These are phyloP conservation scores for Vigna radiata DNA, from an alignment of 306 rosid species.

Conservation along the genomic window DNA sequence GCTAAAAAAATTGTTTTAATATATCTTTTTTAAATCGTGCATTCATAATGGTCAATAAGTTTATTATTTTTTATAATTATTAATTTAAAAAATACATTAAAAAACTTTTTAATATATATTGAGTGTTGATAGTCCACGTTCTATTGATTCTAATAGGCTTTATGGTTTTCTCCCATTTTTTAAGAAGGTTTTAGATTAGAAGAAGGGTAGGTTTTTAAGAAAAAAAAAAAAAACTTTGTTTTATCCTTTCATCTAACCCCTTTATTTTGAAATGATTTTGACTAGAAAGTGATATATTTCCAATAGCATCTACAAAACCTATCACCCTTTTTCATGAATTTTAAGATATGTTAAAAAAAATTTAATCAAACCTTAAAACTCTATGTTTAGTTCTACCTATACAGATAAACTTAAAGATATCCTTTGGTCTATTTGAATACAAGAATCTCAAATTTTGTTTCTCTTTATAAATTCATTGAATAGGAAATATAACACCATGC, in stretches of 20 bases:
- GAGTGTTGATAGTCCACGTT: constrained; percentile 6
- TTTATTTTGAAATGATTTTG: constrained; percentile 6
- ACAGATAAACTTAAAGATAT: background rate
- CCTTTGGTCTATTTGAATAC: background rate
- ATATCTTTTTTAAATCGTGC: too few species aligned
- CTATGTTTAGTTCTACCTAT: too few species aligned
- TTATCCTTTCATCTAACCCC: background rate
- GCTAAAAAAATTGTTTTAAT: background rate
- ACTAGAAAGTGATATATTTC: background rate
- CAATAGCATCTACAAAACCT: background rate
- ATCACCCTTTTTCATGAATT: too few species aligned
- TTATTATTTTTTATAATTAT: background rate
- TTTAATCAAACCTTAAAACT: too few species aligned
- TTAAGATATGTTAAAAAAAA: too few species aligned
- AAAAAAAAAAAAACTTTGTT: background rate
- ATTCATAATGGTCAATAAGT: background rate
- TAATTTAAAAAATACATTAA: background rate
- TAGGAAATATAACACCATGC: background rate
- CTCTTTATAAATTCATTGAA: background rate
- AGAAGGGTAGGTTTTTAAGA: background rate
- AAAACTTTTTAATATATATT: background rate
- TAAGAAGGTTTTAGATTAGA: background rate
- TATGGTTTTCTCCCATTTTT: background rate
- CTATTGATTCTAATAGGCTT: background rate
- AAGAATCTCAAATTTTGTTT: background rate